These are phyloP conservation scores for Filobasidium floriforme DNA, from an alignment of 768 basidiomycete genomes.

Conservation along the genomic window DNA sequence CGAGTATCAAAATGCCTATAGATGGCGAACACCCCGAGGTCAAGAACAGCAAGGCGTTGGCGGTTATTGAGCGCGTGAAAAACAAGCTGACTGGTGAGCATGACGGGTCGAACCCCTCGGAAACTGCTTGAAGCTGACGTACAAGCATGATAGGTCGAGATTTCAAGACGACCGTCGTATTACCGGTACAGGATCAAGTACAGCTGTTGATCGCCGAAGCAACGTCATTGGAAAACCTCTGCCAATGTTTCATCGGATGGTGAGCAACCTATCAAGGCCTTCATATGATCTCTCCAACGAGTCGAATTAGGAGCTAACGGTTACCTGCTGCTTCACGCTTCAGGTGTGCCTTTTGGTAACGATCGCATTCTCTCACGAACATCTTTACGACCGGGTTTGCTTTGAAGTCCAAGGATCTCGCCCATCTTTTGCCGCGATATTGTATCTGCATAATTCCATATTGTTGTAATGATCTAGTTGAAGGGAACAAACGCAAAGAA, in stretches of 20 bases:
- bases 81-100: conserved; percentile 77
- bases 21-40: conserved; percentile 67
- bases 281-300: neutral
- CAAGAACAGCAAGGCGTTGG: conserved; percentile 79
- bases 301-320: neutral
- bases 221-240: conserved; percentile 86
- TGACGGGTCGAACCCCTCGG: neutral
- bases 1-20: conserved; percentile 42
- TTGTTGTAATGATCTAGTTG: too few relatives aligned
- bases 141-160: conserved; percentile 60
- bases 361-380: too few relatives aligned
- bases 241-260: conserved; percentile 96
- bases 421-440: too few relatives aligned
- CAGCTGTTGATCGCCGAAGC: conserved; percentile 89
- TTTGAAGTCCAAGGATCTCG: too few relatives aligned
- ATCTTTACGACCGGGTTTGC: too few relatives aligned
- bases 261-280: conserved; percentile 41
- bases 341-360: conserved; percentile 50
- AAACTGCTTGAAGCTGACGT: too few relatives aligned
- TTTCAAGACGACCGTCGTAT: conserved; percentile 72
- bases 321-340: neutral
- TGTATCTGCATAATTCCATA: too few relatives aligned
- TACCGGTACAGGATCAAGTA: conserved; percentile 76
- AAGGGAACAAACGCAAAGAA: too few relatives aligned
- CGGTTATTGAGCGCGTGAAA: conserved; percentile 89